Conservation (phyloP, 2,329 filamentous ascomycete genomes). For the Botryosphaeria dothidea region DNA sequence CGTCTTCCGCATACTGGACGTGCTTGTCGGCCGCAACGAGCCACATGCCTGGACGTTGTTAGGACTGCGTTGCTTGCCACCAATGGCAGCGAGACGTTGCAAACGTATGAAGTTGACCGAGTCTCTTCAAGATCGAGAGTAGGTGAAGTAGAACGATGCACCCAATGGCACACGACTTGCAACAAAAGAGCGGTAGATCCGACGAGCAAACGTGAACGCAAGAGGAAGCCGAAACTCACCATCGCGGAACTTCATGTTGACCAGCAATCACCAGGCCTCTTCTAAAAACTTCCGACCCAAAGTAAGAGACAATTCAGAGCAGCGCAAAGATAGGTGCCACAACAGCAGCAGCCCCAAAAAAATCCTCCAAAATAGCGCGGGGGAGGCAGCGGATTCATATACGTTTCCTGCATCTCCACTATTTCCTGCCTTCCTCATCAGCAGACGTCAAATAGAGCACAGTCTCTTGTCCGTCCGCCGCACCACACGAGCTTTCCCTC, state of each 20-base stretch:
- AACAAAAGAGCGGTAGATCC: neutral
- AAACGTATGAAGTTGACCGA: neutral
- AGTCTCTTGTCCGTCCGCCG: neutral
- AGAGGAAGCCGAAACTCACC: conserved; percentile 34
- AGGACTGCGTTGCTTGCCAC: neutral
- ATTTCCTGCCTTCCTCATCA: neutral
- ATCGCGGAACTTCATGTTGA: conserved; percentile 62
- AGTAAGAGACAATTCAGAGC: neutral
- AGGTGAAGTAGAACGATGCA: neutral
- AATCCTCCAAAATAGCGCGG: neutral
- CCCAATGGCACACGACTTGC: neutral
- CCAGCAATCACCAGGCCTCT: neutral
- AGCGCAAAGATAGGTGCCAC: neutral
- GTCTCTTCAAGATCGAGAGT: conserved; percentile 25
- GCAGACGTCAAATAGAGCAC: neutral
- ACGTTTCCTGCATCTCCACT: neutral
- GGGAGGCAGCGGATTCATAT: neutral
- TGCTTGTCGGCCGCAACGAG: conserved; percentile 60
- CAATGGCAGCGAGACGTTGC: too few species aligned
- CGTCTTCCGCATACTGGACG: conserved; percentile 67
- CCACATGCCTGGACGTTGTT: conserved; percentile 57
- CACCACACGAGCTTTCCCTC: neutral
- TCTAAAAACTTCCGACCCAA: neutral
- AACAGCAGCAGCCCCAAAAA: neutral
- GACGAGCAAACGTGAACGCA: neutral